A percentile compares a stretch with the other conserved stretches of the same genome.
phyloP scores from a whole-genome alignment of 192 early-diverging fungal species.

The Gryganskiella cystojenkinii region DNA sequence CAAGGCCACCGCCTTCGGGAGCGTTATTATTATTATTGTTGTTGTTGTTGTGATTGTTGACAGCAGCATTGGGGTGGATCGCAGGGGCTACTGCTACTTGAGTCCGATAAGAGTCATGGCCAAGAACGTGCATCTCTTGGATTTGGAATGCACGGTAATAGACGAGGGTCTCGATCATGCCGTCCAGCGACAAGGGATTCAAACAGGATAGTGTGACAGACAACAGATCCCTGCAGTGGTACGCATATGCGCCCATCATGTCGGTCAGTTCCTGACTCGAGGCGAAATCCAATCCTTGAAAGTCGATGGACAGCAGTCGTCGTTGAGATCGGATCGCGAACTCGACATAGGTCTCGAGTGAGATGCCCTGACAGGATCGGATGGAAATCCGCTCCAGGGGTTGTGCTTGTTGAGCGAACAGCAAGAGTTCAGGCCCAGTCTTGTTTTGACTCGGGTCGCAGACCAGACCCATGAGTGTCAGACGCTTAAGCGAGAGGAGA shows the following conservation, averaged over 20 bases:
- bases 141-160: conserved; percentile 2
- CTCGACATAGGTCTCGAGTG: conserved; percentile 26
- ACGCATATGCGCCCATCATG: conserved; percentile 27
- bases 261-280: conserved; percentile 37
- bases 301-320: conserved; percentile 20
- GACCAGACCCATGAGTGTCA: conserved; percentile 37
- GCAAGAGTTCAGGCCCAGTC: conserved; percentile 38
- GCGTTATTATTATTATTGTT: neutral
- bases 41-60: conserved; percentile 8
- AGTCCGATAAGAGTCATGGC: conserved; percentile 26
- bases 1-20: conserved; percentile 2
- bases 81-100: conserved; percentile 1
- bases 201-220: conserved; percentile 44
- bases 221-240: conserved; percentile 25
- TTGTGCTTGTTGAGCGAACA: conserved; percentile 29
- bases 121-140: conserved; percentile 48
- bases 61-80: conserved; percentile 8
- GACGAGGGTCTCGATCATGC: conserved; percentile 21
- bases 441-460: conserved; percentile 37
- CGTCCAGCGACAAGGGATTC: conserved; percentile 27
- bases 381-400: conserved; percentile 42
- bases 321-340: conserved; percentile 21
- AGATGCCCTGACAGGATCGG: conserved; percentile 36
- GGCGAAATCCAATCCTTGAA: conserved; percentile 36
- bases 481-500: conserved; percentile 31